Evolutionary conservation across 208 protist species (phyloP).

Genomic region (Leptomonas pyrrhocoris): DNA sequence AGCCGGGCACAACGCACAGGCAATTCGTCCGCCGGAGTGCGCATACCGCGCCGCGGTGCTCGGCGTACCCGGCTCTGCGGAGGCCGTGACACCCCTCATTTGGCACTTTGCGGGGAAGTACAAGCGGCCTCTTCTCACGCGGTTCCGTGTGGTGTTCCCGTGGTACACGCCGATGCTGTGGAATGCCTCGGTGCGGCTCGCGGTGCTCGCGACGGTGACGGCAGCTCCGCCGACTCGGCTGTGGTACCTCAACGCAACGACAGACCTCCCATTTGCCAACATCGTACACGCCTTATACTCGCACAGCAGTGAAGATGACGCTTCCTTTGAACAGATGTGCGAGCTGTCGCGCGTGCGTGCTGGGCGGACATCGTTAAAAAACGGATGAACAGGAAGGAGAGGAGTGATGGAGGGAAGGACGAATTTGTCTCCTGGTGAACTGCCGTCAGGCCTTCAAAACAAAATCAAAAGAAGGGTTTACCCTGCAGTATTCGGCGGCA

Average conservation of each 20-base stretch:
- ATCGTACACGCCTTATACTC: not conserved
- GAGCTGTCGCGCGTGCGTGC: not conserved
- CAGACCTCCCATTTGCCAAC: not conserved
- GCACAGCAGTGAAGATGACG: slow-evolving; percentile 2
- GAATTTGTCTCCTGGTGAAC: too few relatives aligned
- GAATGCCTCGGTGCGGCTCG: slow-evolving; percentile 3
- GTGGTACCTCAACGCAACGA: slow-evolving; percentile 19
- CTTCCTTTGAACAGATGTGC: slow-evolving; percentile 5
- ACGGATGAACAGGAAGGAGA: not conserved
- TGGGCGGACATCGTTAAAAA: not conserved
- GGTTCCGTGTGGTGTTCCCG: slow-evolving; percentile 8
- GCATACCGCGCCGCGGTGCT: slow-evolving; percentile 16
- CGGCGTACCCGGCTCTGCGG: not conserved
- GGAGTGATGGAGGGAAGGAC: too few relatives aligned
- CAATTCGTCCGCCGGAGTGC: not conserved
- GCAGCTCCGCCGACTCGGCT: slow-evolving; percentile 5
- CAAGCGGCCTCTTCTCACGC: slow-evolving; percentile 8
- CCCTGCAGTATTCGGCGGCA: too few relatives aligned
- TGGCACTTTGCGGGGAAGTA: slow-evolving; percentile 22
- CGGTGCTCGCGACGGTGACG: not conserved
- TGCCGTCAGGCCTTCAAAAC: too few relatives aligned
- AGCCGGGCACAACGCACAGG: not conserved
- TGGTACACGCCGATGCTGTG: slow-evolving; percentile 26
- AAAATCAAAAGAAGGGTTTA: too few relatives aligned
- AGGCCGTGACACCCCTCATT: slow-evolving; percentile 3